Evolutionary conservation across 768 basidiomycete species (phyloP).

Genomic region (Leucocoprinus leucothites): DNA sequence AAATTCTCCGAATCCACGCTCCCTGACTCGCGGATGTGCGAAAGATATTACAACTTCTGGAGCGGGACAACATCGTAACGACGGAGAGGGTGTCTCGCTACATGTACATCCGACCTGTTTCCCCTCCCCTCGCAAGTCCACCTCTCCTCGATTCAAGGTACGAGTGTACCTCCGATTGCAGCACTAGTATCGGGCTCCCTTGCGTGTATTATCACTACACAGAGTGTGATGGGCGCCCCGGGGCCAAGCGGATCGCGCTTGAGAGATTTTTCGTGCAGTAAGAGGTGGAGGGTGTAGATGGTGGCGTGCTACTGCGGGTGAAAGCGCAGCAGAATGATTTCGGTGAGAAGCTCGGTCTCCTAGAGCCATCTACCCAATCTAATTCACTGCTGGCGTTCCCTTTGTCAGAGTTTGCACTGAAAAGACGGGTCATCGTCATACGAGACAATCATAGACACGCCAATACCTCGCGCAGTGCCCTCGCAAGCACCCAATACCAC

Average conservation of each 20-base stretch:
- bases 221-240: constrained; percentile 47
- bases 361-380: too few relatives aligned
- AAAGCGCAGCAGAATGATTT: too few relatives aligned
- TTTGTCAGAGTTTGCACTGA: too few relatives aligned
- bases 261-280: constrained; percentile 27
- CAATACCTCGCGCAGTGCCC: too few relatives aligned
- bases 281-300: constrained; percentile 1
- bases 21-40: constrained; percentile 41
- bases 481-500: too few relatives aligned
- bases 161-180: constrained; percentile 13
- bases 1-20: constrained; percentile 40
- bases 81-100: constrained; percentile 83
- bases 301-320: too few relatives aligned
- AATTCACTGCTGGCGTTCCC: too few relatives aligned
- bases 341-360: too few relatives aligned
- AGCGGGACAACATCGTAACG: constrained; percentile 68
- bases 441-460: too few relatives aligned
- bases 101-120: constrained; percentile 54
- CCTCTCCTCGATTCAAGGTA: constrained; percentile 19
- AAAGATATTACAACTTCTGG: constrained; percentile 50
- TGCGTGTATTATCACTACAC: constrained; percentile 48
- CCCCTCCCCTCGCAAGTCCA: constrained; percentile 26
- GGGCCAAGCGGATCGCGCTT: constrained; percentile 42
- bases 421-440: too few relatives aligned
- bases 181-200: constrained; percentile 40